Evolutionary conservation across 257 asterid genomes (phyloP).

Genomic region (Marsdenia floribunda): DNA sequence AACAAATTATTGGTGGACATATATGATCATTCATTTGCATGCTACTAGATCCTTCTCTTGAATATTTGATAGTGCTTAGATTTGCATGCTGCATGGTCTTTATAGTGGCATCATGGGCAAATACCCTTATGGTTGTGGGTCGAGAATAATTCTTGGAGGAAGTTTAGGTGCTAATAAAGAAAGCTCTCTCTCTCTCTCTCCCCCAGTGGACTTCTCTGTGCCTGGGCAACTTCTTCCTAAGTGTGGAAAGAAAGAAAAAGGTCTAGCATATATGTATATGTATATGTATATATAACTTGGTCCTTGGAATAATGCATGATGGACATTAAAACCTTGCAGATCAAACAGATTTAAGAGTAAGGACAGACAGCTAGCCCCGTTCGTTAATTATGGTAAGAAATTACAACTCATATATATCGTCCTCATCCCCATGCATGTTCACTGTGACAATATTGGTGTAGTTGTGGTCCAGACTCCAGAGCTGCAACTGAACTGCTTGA

Average conservation of each 20-base stretch:
- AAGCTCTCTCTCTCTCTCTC: not conserved
- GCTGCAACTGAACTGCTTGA: too few species aligned
- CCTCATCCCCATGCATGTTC: not conserved
- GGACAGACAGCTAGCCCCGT: not conserved
- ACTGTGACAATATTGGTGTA: not conserved
- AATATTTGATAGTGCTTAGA: not conserved
- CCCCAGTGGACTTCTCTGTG: not conserved
- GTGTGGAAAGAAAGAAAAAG: not conserved
- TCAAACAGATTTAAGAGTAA: not conserved
- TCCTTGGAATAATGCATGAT: not conserved
- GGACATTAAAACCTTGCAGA: not conserved
- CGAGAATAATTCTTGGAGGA: not conserved
- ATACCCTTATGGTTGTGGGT: not conserved
- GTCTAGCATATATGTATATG: too few species aligned
- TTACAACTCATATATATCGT: not conserved
- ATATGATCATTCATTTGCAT: not conserved
- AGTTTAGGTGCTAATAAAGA: not conserved
- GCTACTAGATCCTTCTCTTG: not conserved
- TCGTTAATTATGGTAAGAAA: too few species aligned
- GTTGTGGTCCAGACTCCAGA: constrained; percentile 2
- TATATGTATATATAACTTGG: too few species aligned
- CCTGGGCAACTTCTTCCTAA: not conserved
- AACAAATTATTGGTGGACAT: not conserved
- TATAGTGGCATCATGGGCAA: not conserved
- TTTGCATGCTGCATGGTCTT: not conserved